These are phyloP conservation scores for Centaurea solstitialis DNA, from an alignment of 129 eudicot genomes.

Conservation along the genomic window DNA sequence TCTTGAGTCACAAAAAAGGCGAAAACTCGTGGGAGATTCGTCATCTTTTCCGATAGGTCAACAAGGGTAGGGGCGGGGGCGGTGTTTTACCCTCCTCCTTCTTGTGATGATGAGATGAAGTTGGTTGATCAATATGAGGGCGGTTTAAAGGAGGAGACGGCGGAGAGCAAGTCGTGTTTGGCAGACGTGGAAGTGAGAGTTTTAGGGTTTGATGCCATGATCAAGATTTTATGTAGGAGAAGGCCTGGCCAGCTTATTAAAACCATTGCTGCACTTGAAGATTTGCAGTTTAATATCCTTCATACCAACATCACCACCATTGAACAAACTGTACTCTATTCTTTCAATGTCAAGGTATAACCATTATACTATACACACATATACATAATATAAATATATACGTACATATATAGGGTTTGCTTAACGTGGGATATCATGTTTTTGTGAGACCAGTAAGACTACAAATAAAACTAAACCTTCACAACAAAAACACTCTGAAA, in stretches of 20 bases:
- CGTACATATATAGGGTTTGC: too few relatives aligned
- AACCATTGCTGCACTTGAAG: constrained; percentile 80
- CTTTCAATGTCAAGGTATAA: constrained; percentile 89
- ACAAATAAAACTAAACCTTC: too few relatives aligned
- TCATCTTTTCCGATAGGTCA: constrained; percentile 38
- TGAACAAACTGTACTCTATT: constrained; percentile 94
- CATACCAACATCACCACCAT: constrained; percentile 92
- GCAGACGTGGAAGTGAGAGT: constrained; percentile 92
- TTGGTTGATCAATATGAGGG: constrained; percentile 51
- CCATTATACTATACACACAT: not conserved
- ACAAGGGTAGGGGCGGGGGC: constrained; percentile 32
- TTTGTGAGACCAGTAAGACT: too few relatives aligned
- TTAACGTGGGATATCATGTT: too few relatives aligned
- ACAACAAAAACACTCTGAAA: too few relatives aligned
- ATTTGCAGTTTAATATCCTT: constrained; percentile 78
- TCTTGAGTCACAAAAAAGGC: constrained; percentile 90
- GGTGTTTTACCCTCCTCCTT: constrained; percentile 8
- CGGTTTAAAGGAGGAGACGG: constrained; percentile 64
- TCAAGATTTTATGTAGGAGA: constrained; percentile 88
- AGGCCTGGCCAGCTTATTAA: constrained; percentile 89
- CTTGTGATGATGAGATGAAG: constrained; percentile 45
- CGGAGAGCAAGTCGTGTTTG: constrained; percentile 87
- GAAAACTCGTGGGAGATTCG: constrained; percentile 53
- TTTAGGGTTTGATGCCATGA: constrained; percentile 82
- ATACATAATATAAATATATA: too few relatives aligned